These are phyloP conservation scores for Thymus mandschuricus DNA, from an alignment of 257 asterid genomes.

Conservation along the genomic window DNA sequence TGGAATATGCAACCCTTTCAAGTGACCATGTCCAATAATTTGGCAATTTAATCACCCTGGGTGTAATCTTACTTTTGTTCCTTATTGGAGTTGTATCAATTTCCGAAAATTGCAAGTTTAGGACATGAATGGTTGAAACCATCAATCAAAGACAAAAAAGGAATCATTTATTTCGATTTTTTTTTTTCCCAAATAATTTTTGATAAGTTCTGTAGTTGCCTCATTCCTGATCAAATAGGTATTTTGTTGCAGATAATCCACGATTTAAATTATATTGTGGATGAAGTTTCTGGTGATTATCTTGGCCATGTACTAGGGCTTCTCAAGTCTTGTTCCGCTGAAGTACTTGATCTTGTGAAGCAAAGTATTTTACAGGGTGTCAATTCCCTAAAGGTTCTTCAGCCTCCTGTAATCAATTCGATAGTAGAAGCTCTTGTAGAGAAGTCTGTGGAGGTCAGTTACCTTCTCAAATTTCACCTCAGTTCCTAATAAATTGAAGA, in stretches of 20 bases:
- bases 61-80: not conserved
- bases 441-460: constrained; percentile 81
- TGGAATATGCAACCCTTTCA: constrained; percentile 8
- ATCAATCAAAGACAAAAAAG: not conserved
- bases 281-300: constrained; percentile 73
- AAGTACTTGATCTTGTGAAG: constrained; percentile 82
- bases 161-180: not conserved
- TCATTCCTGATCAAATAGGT: constrained; percentile 13
- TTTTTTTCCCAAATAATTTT: not conserved
- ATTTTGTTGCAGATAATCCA: constrained; percentile 66
- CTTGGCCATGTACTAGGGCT: constrained; percentile 68
- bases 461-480: constrained; percentile 16
- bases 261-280: constrained; percentile 67
- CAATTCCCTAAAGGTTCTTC: constrained; percentile 67
- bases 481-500: constrained; percentile 15
- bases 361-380: constrained; percentile 85
- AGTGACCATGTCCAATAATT: not conserved
- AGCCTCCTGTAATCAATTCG: constrained; percentile 70
- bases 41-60: not conserved
- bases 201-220: constrained; percentile 1
- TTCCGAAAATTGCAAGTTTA: not conserved
- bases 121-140: not conserved
- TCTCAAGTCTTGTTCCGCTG: constrained; percentile 73
- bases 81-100: not conserved
- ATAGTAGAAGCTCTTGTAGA: constrained; percentile 74